Conservation (phyloP, 225 moss, liverwort and hornwort genomes). For the Pseudisothecium myosuroides region DNA sequence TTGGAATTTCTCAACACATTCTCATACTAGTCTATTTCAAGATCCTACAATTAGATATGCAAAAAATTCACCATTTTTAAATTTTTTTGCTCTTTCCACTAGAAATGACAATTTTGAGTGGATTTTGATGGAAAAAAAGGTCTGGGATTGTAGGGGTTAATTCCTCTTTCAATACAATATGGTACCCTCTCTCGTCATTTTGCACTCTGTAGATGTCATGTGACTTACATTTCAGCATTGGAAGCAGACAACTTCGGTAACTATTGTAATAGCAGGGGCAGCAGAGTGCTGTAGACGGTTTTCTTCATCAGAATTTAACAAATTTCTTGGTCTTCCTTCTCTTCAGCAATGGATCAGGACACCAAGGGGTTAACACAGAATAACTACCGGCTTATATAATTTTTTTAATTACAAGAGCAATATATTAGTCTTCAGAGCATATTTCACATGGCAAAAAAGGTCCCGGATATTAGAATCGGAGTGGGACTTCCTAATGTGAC, state of each 20-base stretch:
- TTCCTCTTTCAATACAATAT: no score
- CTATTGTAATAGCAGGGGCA: no score
- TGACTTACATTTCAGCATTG: no score
- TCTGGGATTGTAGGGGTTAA: background rate
- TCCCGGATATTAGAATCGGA: background rate
- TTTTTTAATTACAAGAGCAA: background rate
- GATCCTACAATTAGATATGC: background rate
- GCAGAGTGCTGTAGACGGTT: no score
- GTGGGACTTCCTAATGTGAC: background rate
- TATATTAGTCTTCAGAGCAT: background rate
- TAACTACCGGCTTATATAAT: no score
- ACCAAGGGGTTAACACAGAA: background rate
- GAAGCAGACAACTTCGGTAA: no score
- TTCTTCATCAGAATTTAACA: background rate
- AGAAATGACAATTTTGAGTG: no score
- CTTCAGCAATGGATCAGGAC: background rate
- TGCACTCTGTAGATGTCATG: no score
- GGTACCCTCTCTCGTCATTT: no score
- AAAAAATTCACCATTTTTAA: background rate
- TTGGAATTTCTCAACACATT: background rate
- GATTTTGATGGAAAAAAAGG: accelerated
- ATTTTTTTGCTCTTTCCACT: no score
- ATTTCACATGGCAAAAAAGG: background rate
- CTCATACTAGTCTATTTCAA: background rate
- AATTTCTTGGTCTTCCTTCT: background rate